A percentile compares a stretch with the other conserved stretches of the same genome.
phyloP scores from a whole-genome alignment of 352 stramenopile genomes.

The Globisporangium iwayamae region DNA sequence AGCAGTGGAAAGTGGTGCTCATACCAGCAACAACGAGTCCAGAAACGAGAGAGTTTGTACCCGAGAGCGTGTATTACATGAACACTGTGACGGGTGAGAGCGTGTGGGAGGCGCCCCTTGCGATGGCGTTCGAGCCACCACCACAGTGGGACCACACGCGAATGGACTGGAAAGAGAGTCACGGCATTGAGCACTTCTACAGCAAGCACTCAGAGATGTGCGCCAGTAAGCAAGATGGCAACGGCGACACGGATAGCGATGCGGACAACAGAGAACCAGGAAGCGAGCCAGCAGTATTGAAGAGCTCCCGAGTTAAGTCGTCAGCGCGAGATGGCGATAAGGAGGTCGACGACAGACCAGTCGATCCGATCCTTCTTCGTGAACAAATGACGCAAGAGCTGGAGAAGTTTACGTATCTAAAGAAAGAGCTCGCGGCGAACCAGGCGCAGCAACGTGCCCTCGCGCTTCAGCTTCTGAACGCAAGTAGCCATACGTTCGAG shows the following conservation, averaged over 20 bases:
- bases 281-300: background rate
- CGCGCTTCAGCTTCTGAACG: constrained; percentile 59
- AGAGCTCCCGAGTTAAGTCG: constrained; percentile 1
- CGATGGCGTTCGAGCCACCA: constrained; percentile 59
- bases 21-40: constrained; percentile 11
- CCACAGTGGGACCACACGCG: constrained; percentile 41
- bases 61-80: constrained; percentile 46
- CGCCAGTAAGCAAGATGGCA: background rate
- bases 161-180: constrained; percentile 59
- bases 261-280: background rate
- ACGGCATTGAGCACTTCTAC: constrained; percentile 50
- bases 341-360: constrained; percentile 21
- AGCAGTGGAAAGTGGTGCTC: constrained; percentile 53
- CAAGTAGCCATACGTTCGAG: constrained; percentile 53
- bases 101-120: constrained; percentile 48
- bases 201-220: background rate
- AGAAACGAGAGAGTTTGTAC: constrained; percentile 3
- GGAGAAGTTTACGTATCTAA: constrained; percentile 25
- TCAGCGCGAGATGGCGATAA: background rate
- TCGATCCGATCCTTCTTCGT: constrained; percentile 44
- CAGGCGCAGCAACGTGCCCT: constrained; percentile 39
- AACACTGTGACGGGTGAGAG: constrained; percentile 55
- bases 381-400: constrained; percentile 39
- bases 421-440: constrained; percentile 32
- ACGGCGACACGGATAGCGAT: constrained; percentile 5